Evolutionary conservation across 371 early-diverging fungal species (phyloP).

Genomic region (Furculomyces boomerangus): DNA sequence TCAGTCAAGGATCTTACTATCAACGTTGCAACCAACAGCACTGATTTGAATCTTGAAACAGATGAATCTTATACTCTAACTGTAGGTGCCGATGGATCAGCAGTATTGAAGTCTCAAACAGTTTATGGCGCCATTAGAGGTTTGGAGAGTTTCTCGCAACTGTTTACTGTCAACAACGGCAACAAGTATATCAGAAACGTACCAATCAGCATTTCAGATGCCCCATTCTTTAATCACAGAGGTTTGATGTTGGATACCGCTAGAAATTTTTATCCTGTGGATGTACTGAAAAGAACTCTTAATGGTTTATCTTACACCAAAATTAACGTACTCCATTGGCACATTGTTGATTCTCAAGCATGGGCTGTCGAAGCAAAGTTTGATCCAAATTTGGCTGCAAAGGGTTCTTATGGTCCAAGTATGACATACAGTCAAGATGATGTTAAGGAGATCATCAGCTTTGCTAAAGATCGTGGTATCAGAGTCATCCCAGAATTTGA

Average conservation of each 20-base stretch:
- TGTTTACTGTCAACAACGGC: slow-evolving; percentile 27
- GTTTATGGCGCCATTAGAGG: slow-evolving; percentile 60
- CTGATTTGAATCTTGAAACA: slow-evolving; percentile 21
- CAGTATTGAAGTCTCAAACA: slow-evolving; percentile 33
- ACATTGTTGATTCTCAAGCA: slow-evolving; percentile 56
- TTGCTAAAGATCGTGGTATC: slow-evolving; percentile 50
- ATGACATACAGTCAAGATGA: slow-evolving; percentile 39
- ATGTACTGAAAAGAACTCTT: slow-evolving; percentile 36
- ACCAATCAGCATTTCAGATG: slow-evolving; percentile 45
- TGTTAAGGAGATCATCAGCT: slow-evolving; percentile 34
- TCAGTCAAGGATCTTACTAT: slow-evolving; percentile 6
- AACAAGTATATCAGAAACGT: slow-evolving; percentile 26
- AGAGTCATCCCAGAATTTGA: slow-evolving; percentile 63
- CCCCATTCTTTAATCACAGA: slow-evolving; percentile 49
- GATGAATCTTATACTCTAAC: slow-evolving; percentile 50
- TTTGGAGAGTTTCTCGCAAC: slow-evolving; percentile 53
- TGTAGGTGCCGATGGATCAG: slow-evolving; percentile 28
- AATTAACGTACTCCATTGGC: slow-evolving; percentile 74
- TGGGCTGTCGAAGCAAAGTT: slow-evolving; percentile 48
- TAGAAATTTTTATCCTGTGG: slow-evolving; percentile 51
- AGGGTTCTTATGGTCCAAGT: slow-evolving; percentile 41
- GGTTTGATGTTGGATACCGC: slow-evolving; percentile 57
- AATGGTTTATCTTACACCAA: slow-evolving; percentile 65
- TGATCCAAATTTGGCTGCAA: slow-evolving; percentile 37
- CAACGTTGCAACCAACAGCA: slow-evolving; percentile 6